Conservation (phyloP, 768 basidiomycete species). For the Lactarius pseudohatsudake region DNA sequence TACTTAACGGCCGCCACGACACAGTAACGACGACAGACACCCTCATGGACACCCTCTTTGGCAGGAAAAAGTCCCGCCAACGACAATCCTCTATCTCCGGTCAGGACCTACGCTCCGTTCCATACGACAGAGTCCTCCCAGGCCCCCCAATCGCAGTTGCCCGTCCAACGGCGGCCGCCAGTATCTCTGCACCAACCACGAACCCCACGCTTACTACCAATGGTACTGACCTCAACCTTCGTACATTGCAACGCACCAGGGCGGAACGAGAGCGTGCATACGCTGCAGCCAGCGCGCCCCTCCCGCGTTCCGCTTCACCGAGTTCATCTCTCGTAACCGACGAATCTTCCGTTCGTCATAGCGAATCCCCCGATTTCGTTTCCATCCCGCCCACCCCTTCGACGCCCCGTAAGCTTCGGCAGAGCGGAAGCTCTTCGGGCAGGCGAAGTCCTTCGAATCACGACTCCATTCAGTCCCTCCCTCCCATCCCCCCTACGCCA, state of each 20-base stretch:
- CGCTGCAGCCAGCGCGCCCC: conserved; percentile 38
- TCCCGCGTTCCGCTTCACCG: conserved; percentile 50
- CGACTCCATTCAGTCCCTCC: conserved; percentile 52
- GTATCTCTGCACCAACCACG: conserved; percentile 80
- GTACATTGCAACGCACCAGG: conserved; percentile 49
- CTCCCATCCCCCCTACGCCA: conserved; percentile 36
- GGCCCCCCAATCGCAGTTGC: conserved; percentile 59
- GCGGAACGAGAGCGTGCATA: conserved; percentile 57
- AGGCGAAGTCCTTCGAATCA: conserved; percentile 48
- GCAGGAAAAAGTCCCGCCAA: conserved; percentile 53
- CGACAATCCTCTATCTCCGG: conserved; percentile 61
- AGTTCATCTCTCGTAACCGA: conserved; percentile 50
- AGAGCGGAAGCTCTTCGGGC: conserved; percentile 48
- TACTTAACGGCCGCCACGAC: conserved; percentile 4
- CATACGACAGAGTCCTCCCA: conserved; percentile 67
- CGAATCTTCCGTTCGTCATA: conserved; percentile 61
- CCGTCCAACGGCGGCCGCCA: conserved; percentile 32
- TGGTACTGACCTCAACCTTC: conserved; percentile 72
- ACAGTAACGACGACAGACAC: background rate
- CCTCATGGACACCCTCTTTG: conserved; percentile 66
- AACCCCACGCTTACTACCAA: conserved; percentile 73
- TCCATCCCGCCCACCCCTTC: conserved; percentile 36
- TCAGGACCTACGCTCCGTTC: conserved; percentile 65
- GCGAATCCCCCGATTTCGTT: conserved; percentile 45
- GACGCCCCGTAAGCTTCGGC: conserved; percentile 45